These are phyloP conservation scores for Oxytropis ochrocephala DNA, from an alignment of 306 rosid species.

Conservation along the genomic window DNA sequence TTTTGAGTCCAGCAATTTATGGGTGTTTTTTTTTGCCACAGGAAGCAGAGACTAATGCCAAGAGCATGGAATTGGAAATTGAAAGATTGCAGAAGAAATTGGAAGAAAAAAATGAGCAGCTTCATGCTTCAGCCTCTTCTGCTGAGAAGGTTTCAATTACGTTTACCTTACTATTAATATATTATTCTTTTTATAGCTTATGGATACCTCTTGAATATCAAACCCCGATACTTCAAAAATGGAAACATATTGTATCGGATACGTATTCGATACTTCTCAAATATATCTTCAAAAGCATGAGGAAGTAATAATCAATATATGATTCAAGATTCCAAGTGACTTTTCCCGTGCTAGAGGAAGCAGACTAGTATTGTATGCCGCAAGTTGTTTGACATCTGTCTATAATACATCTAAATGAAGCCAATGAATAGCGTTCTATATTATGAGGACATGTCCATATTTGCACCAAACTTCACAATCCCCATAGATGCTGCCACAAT, in stretches of 20 bases:
- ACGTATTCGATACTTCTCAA: no score
- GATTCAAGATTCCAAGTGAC: not conserved
- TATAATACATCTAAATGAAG: slow-evolving; percentile 7
- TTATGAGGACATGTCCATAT: not conserved
- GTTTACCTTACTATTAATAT: not conserved
- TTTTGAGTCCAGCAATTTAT: slow-evolving; percentile 7
- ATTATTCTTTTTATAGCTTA: not conserved
- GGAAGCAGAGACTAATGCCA: slow-evolving; percentile 87
- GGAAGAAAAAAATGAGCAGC: slow-evolving; percentile 61
- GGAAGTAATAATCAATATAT: not conserved
- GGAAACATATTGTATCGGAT: no score
- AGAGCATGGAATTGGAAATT: slow-evolving; percentile 70
- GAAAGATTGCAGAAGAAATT: slow-evolving; percentile 51
- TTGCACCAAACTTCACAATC: not conserved
- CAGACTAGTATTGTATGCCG: not conserved
- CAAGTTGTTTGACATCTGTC: not conserved
- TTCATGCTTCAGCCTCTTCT: slow-evolving; percentile 62
- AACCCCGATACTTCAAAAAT: no score
- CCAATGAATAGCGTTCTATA: not conserved
- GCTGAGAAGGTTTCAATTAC: slow-evolving; percentile 58
- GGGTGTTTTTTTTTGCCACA: slow-evolving; percentile 23
- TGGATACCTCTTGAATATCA: not conserved
- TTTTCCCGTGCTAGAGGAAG: not conserved
- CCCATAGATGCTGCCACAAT: not conserved
- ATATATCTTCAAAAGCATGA: not conserved